phyloP scores from a whole-genome alignment of 192 early-diverging fungal species.

The Jimgerdemannia flammicorona region DNA sequence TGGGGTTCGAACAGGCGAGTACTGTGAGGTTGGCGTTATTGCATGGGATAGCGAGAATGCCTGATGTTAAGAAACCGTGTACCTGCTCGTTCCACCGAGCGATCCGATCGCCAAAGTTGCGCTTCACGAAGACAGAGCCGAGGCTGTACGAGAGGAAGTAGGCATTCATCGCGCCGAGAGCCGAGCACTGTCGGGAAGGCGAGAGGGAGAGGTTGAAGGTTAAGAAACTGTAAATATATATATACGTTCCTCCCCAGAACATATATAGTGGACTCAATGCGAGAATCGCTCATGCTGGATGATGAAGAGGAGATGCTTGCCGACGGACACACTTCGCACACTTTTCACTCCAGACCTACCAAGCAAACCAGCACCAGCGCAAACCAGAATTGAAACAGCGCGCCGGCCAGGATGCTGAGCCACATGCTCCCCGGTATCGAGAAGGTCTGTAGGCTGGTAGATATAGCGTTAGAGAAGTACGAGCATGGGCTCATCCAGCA shows the following conservation, averaged over 20 bases:
- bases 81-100: constrained; percentile 45
- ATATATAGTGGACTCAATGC: not conserved
- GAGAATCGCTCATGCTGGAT: not conserved
- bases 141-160: constrained; percentile 46
- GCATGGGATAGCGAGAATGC: not conserved
- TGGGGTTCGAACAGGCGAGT: not conserved
- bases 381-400: constrained; percentile 49
- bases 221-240: not conserved
- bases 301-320: no score
- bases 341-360: constrained; percentile 24
- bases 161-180: constrained; percentile 47
- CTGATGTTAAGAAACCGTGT: not conserved
- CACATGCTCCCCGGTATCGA: constrained; percentile 64
- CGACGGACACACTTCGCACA: not conserved
- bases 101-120: constrained; percentile 40
- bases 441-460: constrained; percentile 48
- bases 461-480: no score
- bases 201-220: not conserved
- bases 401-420: constrained; percentile 54
- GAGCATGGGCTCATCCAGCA: no score
- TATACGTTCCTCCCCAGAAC: constrained; percentile 1
- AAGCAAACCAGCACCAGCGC: constrained; percentile 43
- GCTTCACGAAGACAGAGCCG: constrained; percentile 44
- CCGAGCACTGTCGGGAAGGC: constrained; percentile 38
- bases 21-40: no score